phyloP scores from a whole-genome alignment of 2,329 filamentous ascomycete genomes.

The Diaporthe sp. region DNA sequence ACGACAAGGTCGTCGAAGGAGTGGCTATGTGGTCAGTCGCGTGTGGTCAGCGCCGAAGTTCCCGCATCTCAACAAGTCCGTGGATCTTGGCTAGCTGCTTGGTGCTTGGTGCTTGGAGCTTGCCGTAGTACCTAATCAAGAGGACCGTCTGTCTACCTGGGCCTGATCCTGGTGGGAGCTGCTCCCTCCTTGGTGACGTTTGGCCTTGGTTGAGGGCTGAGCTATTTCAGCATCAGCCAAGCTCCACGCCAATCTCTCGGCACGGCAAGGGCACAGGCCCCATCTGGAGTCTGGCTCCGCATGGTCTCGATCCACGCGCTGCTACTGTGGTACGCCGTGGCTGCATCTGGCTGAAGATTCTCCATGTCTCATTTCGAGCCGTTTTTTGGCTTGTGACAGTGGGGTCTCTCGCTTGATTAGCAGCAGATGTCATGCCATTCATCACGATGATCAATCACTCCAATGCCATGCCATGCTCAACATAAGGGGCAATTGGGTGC shows the following conservation, averaged over 20 bases:
- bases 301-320: background rate
- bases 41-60: background rate
- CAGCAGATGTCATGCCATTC: conserved; percentile 19
- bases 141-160: background rate
- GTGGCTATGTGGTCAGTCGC: background rate
- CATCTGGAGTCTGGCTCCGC: background rate
- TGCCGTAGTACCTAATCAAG: background rate
- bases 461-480: background rate
- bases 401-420: background rate
- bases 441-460: background rate
- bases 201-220: background rate
- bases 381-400: conserved; percentile 29
- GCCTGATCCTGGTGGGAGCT: background rate
- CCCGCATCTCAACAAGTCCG: background rate
- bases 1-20: background rate
- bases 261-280: conserved; percentile 22
- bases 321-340: background rate
- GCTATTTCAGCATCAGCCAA: conserved; percentile 11
- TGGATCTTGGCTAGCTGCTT: background rate
- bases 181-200: background rate
- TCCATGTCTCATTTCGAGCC: conserved; percentile 8
- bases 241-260: conserved; percentile 27
- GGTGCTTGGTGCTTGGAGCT: background rate
- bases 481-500: background rate
- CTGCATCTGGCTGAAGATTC: conserved; percentile 1